These are phyloP conservation scores for Apiospora phragmitis DNA, from an alignment of 2,329 filamentous ascomycete genomes.

Conservation along the genomic window DNA sequence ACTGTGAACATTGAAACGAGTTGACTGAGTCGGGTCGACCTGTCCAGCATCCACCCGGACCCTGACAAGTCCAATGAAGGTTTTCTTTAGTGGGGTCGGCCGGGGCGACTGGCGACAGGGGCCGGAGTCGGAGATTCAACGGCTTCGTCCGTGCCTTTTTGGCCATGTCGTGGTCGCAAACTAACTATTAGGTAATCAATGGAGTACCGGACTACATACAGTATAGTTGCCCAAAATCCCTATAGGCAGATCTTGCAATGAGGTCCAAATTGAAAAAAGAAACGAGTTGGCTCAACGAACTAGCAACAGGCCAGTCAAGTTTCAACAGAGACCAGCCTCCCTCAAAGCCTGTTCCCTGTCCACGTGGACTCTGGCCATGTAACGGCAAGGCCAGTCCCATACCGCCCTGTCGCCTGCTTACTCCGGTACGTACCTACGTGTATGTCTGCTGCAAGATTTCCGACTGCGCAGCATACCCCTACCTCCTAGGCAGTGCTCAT, in stretches of 20 bases:
- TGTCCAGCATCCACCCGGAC: not conserved
- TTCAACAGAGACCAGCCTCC: not conserved
- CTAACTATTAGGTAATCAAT: not conserved
- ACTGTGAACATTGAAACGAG: not conserved
- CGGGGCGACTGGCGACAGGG: not conserved
- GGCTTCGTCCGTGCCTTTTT: not conserved
- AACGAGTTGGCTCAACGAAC: not conserved
- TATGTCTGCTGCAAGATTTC: not conserved
- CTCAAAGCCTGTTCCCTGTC: not conserved
- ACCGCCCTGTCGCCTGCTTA: not conserved
- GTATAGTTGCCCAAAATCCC: not conserved
- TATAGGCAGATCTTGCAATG: not conserved
- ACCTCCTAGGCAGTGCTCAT: not conserved
- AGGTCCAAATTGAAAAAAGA: not conserved
- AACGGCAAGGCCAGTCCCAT: no score
- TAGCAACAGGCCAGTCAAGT: not conserved
- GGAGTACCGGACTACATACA: not conserved
- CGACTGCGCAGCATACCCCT: not conserved
- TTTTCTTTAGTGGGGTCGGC: not conserved
- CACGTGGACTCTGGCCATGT: not conserved
- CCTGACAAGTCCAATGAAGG: not conserved
- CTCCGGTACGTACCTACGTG: not conserved
- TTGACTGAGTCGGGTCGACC: not conserved
- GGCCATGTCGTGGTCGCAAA: not conserved
- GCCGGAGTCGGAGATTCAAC: not conserved